Percentiles rank a stretch among this genome's conserved stretches.
Conservation (phyloP, 1,139 yeast genomes). For the Zhuliangozyma blackwelliae region DNA sequence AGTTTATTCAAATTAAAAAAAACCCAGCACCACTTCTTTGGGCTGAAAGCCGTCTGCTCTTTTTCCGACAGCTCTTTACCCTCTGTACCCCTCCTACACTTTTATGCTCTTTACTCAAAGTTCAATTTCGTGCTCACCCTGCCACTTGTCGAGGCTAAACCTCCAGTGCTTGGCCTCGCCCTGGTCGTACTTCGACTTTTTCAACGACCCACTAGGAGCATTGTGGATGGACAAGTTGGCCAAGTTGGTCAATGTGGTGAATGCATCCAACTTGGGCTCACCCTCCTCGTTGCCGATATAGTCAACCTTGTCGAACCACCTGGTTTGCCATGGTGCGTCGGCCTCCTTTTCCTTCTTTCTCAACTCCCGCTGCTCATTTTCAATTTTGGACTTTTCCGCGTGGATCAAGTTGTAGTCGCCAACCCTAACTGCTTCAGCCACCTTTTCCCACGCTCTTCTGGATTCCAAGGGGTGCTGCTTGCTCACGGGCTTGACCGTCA, state of each 20-base stretch:
- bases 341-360: constrained; percentile 66
- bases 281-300: constrained; percentile 25
- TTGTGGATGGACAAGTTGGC: constrained; percentile 58
- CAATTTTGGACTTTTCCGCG: constrained; percentile 70
- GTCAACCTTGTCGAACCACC: constrained; percentile 71
- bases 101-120: constrained; percentile 14
- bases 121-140: constrained; percentile 54
- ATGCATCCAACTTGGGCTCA: constrained; percentile 30
- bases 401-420: constrained; percentile 75
- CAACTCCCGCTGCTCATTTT: constrained; percentile 76
- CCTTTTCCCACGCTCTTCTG: constrained; percentile 81
- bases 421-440: constrained; percentile 77
- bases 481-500: constrained; percentile 74
- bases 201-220: constrained; percentile 62
- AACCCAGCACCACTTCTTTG: too few species aligned
- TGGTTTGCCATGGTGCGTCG: constrained; percentile 63
- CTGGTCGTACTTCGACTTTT: constrained; percentile 48
- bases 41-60: too few species aligned
- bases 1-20: too few species aligned
- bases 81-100: too few species aligned
- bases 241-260: constrained; percentile 47
- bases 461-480: constrained; percentile 74
- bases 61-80: too few species aligned
- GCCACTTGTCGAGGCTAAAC: constrained; percentile 51
- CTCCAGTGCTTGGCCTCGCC: constrained; percentile 66